These are phyloP conservation scores for Backusella mclennaniae DNA, from an alignment of 192 early-diverging fungal genomes.

Conservation along the genomic window DNA sequence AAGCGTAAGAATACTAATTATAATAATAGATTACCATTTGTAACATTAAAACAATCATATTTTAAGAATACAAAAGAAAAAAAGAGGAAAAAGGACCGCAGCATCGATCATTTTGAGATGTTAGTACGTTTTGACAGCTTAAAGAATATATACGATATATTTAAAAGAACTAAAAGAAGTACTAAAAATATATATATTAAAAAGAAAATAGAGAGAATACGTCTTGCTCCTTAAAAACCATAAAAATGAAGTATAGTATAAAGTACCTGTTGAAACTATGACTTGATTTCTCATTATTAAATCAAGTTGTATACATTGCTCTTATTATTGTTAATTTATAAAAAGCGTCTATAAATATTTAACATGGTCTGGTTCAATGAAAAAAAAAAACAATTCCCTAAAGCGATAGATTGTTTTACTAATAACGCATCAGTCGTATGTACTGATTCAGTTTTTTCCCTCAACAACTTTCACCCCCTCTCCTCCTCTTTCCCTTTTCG, in stretches of 20 bases:
- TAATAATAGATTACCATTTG: not conserved
- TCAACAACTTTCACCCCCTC: not conserved
- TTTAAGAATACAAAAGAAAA: not conserved
- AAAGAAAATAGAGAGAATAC: not conserved
- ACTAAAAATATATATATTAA: not conserved
- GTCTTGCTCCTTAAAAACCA: not conserved
- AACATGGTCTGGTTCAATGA: not conserved
- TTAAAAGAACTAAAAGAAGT: not conserved
- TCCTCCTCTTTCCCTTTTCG: not conserved
- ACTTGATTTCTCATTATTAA: not conserved
- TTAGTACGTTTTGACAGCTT: not conserved
- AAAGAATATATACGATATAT: not conserved
- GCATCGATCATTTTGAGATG: not conserved
- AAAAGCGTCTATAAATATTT: not conserved
- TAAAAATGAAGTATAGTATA: not conserved
- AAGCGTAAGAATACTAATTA: not conserved
- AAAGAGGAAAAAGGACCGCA: not conserved
- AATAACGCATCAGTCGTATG: not conserved
- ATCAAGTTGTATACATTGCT: not conserved
- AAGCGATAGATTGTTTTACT: not conserved
- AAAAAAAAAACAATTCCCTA: not conserved
- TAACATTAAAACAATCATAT: not conserved
- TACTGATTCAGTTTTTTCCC: not conserved
- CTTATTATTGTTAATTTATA: not conserved
- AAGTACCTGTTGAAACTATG: not conserved